Conservation (phyloP, 176 grass and related monocot genomes). For the Avena atlantica region DNA sequence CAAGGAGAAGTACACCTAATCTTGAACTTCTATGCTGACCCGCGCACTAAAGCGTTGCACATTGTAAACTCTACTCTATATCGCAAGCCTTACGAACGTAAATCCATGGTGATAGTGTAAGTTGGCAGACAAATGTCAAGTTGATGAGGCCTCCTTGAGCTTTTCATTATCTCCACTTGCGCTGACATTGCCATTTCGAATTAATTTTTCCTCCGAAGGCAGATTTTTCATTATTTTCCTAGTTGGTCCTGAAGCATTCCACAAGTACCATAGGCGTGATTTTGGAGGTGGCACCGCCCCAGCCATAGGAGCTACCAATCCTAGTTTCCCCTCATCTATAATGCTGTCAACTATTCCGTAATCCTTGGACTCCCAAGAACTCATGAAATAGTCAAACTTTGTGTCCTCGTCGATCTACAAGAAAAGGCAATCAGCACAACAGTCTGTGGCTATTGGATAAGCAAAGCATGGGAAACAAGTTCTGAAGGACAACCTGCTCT, state of each 20-base stretch:
- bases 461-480: background rate
- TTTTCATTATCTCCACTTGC: conserved; percentile 40
- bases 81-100: background rate
- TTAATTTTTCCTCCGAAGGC: conserved; percentile 70
- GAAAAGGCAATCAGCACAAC: conserved; percentile 32
- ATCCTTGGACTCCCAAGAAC: conserved; percentile 94
- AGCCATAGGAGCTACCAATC: conserved; percentile 81
- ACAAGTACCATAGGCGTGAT: conserved; percentile 78
- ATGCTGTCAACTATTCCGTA: conserved; percentile 83
- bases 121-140: conserved; percentile 23
- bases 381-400: conserved; percentile 93
- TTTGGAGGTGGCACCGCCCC: conserved; percentile 74
- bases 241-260: conserved; percentile 61
- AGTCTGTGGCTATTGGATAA: conserved; percentile 3
- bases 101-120: background rate
- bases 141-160: conserved; percentile 52
- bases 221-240: conserved; percentile 74
- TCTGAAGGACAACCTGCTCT: conserved; percentile 59
- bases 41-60: background rate
- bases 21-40: conserved; percentile 26
- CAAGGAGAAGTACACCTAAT: background rate
- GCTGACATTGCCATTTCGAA: conserved; percentile 49
- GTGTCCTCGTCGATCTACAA: conserved; percentile 85
- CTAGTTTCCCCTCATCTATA: conserved; percentile 79
- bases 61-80: conserved; percentile 11